phyloP scores from a whole-genome alignment of 139 green algal species.

The Volvox africanus region DNA sequence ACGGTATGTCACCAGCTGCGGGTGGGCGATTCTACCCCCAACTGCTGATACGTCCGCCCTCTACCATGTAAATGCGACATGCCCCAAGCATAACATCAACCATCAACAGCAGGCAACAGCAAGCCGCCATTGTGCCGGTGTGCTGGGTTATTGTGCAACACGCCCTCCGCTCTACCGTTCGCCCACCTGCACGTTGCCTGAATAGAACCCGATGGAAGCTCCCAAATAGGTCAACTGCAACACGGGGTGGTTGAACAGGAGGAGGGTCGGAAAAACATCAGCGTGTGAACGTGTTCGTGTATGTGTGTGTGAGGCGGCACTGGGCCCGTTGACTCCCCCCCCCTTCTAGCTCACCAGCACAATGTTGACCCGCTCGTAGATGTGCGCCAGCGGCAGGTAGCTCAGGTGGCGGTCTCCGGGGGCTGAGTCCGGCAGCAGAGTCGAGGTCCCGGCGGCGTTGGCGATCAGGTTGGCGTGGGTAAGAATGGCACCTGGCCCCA shows the following conservation, averaged over 20 bases:
- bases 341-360: conserved; percentile 47
- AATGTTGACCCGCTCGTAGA: conserved; percentile 92
- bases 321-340: too few relatives aligned
- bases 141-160: too few relatives aligned
- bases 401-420: conserved; percentile 83
- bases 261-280: neutral
- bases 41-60: too few relatives aligned
- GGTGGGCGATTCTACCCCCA: too few relatives aligned
- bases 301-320: too few relatives aligned
- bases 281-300: too few relatives aligned
- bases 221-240: conserved; percentile 69
- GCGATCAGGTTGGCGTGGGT: conserved; percentile 87
- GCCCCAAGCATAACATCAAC: too few relatives aligned
- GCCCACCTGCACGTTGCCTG: conserved; percentile 80
- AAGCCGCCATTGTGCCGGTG: too few relatives aligned
- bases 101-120: too few relatives aligned
- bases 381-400: conserved; percentile 96
- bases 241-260: neutral
- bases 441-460: conserved; percentile 70
- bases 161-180: too few relatives aligned
- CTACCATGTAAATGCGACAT: too few relatives aligned
- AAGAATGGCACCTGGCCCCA: conserved; percentile 79
- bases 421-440: conserved; percentile 50
- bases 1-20: too few relatives aligned
- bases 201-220: conserved; percentile 87